Evolutionary conservation across 139 green algal genomes (phyloP), one percentile per base, ranked within the genome.

Genomic region (Choricystis sp.): DNA sequence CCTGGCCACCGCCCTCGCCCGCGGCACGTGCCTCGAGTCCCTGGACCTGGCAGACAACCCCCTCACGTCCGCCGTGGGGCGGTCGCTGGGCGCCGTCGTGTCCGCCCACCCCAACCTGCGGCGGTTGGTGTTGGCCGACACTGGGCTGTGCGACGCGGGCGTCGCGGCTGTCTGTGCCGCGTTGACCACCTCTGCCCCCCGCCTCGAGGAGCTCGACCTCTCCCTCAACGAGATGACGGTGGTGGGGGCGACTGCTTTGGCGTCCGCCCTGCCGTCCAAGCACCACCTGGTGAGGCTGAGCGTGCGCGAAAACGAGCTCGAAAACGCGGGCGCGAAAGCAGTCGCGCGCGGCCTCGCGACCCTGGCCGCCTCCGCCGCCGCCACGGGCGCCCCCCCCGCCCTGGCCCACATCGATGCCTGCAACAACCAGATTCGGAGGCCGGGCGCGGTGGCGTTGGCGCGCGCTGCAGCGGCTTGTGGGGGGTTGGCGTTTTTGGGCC

Each of bases 1-100:
- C 29, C 75, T 94, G 19, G 82, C 74, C 0, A 31, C 82, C 40
- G 76, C 69, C 5, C 74, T 95, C 5, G 31, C 26, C 21, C 29
- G 72, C 56, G 78, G 81, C 82, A 31, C 49, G 66, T 31, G 21
- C 49, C 72, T 94, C 56, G 58, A 77, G 21, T 57, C 40, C 1
- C 73, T 96, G 52, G 86, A 95, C 77, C 56, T 96, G 9, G 79
- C 72, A 19, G 89, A 94, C 81, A 96, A 96, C 75, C 84, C 88
- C 3, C 81, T 93, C 66, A 88, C 81, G 1, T 59, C 49, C 0
- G 84, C 86, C 49, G 70, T 83, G 26, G 74, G 65, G 0, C 21
- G 55, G 21, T 56, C 66, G 20, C 62, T 84, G 31, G 77, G 68
- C 3, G 57, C 52, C 14, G 60, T 68, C 64, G 61, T 84, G 40